A percentile compares a stretch with the other conserved stretches of the same genome.
Conservation (phyloP, 345 rosid species). For the Brassica nigra region DNA sequence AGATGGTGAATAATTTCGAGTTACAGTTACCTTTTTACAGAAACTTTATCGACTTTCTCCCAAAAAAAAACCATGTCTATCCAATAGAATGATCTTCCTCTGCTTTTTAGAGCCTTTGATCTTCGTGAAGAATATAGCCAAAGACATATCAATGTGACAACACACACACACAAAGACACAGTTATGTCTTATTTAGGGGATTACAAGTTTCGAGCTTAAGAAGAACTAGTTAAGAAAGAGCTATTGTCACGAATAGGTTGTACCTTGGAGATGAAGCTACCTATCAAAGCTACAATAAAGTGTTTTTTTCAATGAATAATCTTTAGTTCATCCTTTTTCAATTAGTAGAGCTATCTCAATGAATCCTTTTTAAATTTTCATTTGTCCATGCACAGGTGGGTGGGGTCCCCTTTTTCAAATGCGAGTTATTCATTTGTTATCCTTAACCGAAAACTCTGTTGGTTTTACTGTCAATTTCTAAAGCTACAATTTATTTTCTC, state of each 20-base stretch:
- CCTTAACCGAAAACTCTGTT: too few relatives aligned
- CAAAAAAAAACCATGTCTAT: background rate
- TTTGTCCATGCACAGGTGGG: too few relatives aligned
- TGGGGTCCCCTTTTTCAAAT: too few relatives aligned
- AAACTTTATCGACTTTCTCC: background rate
- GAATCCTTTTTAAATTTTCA: too few relatives aligned
- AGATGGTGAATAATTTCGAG: conserved; percentile 15
- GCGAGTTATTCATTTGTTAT: too few relatives aligned
- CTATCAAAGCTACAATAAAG: background rate
- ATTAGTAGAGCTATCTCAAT: too few relatives aligned
- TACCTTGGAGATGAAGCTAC: conserved; percentile 8
- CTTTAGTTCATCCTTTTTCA: too few relatives aligned
- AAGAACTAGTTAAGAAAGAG: background rate
- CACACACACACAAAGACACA: conserved; percentile 14
- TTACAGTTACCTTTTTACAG: conserved; percentile 2
- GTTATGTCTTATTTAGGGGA: background rate
- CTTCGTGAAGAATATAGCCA: conserved; percentile 25
- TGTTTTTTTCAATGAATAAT: too few relatives aligned
- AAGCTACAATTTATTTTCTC: too few relatives aligned
- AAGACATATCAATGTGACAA: conserved; percentile 3
- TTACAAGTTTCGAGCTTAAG: conserved; percentile 7
- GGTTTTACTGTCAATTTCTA: too few relatives aligned
- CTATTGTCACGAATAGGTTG: background rate
- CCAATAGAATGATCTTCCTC: conserved; percentile 7
- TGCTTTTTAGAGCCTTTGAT: conserved; percentile 23